Base-by-base conservation (phyloP, 306 rosid species). In the Castanea mollissima region DNA sequence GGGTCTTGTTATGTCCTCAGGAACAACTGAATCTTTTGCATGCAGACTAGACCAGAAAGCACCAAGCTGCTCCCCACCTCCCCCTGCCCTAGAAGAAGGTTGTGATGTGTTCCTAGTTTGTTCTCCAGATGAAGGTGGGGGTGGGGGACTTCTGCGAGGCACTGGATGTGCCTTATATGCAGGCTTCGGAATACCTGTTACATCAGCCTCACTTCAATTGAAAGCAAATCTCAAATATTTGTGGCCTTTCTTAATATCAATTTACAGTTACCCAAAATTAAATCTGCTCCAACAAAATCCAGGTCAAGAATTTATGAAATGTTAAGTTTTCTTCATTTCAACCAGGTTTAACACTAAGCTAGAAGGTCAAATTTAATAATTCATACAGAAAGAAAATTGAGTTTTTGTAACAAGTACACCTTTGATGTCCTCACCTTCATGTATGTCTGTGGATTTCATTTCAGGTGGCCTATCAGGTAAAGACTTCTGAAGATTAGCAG, bases 41-140 rank as follows among this genome's bases (percentile, higher is more conserved):
- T 95, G 99, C 84, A 83, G 83, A 54, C 94, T 86, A 74, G 96
- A 91, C 99, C 99, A 92, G 88, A 93, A 95, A 46, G 93, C 97
- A 73, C 99, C 99, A 82, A 92, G 87, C 76, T 79, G 83, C 59
- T 90, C 97, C 70, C 81, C 94, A 81, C 74, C 86, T 75, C 87
- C 91, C 75, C 87, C 91, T 73, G 85, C 88, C 83, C 71, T 84
- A 23, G 97, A 76, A 65, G 91, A 80, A 72, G 86, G 75, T 70
- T 87, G 97, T 82, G 90, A 74, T 32, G 92, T 72, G 86, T 78
- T 92, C 83, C 89, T 88, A 70, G 87, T 51, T 62, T 78, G 76
- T 75, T 92, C 97, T 75, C 35, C 88, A 38, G 85, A 80, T 35
- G 94, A 86, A 69, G 97, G 91, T 49, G 94, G 94, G 23, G 92